Evolutionary conservation across 768 basidiomycete species (phyloP).

Genomic region (Holtermanniella nyarrowii): DNA sequence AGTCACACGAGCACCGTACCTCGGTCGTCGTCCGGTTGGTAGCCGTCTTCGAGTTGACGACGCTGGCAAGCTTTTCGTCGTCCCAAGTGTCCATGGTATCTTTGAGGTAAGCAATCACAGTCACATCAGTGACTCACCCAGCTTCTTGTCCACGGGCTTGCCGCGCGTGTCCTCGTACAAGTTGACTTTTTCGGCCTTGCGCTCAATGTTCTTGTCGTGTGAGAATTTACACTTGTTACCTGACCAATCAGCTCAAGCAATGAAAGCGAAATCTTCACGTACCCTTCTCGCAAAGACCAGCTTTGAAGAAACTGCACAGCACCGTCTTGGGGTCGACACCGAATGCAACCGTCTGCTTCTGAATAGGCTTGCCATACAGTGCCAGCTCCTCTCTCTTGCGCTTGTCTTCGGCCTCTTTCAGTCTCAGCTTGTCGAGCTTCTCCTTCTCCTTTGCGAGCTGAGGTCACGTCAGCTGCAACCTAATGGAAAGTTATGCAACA

Average conservation of each 20-base stretch:
- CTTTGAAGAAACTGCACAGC: conserved; percentile 84
- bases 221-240: conserved; percentile 77
- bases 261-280: conserved; percentile 2
- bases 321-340: conserved; percentile 91
- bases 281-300: conserved; percentile 87
- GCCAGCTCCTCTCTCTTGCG: conserved; percentile 61
- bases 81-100: conserved; percentile 99
- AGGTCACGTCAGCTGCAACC: conserved; percentile 1
- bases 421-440: conserved; percentile 43
- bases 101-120: conserved; percentile 33
- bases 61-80: conserved; percentile 80
- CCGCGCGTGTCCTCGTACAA: conserved; percentile 72
- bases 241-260: conserved; percentile 4
- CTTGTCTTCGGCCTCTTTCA: conserved; percentile 29
- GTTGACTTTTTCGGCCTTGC: conserved; percentile 93
- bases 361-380: conserved; percentile 51
- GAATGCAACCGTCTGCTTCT: conserved; percentile 58
- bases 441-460: conserved; percentile 74
- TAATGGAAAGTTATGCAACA: conserved; percentile 3
- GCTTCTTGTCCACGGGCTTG: conserved; percentile 56
- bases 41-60: conserved; percentile 78
- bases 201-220: conserved; percentile 75
- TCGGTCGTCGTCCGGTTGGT: conserved; percentile 86
- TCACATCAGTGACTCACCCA: conserved; percentile 46
- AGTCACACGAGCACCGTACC: conserved; percentile 44